phyloP scores from a whole-genome alignment of 768 basidiomycete species.

The Dentipellis sp. region DNA sequence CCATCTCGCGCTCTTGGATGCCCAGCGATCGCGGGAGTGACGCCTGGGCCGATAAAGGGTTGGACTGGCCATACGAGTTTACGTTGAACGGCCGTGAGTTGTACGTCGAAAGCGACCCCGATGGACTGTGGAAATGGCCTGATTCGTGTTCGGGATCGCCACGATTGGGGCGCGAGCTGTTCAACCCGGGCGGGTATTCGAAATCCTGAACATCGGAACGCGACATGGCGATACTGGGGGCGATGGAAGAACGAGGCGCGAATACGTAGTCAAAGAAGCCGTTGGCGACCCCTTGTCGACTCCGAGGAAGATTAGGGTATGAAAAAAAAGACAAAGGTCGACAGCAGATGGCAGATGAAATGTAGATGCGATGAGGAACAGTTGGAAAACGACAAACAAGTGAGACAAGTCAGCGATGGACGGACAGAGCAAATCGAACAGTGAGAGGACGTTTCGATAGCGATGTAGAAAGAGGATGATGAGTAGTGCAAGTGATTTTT shows the following conservation, averaged over 20 bases:
- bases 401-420: slow-evolving; percentile 18
- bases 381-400: slow-evolving; percentile 22
- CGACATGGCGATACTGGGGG: slow-evolving; percentile 1
- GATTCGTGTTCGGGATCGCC: background rate
- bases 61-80: slow-evolving; percentile 13
- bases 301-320: background rate
- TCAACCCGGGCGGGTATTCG: slow-evolving; percentile 1
- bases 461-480: slow-evolving; percentile 21
- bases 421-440: slow-evolving; percentile 23
- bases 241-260: background rate
- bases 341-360: slow-evolving; percentile 1
- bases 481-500: slow-evolving; percentile 11
- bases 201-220: slow-evolving; percentile 4
- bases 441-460: slow-evolving; percentile 22
- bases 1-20: slow-evolving; percentile 30
- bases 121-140: background rate
- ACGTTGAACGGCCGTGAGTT: slow-evolving; percentile 10
- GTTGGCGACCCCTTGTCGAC: background rate
- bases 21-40: slow-evolving; percentile 25
- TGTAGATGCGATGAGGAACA: slow-evolving; percentile 19
- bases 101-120: background rate
- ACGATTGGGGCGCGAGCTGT: background rate
- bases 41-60: slow-evolving; percentile 17
- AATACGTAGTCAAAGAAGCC: background rate
- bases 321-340: slow-evolving; percentile 2